phyloP scores from a whole-genome alignment of 139 green algal genomes.

The Dunaliella primolecta region DNA sequence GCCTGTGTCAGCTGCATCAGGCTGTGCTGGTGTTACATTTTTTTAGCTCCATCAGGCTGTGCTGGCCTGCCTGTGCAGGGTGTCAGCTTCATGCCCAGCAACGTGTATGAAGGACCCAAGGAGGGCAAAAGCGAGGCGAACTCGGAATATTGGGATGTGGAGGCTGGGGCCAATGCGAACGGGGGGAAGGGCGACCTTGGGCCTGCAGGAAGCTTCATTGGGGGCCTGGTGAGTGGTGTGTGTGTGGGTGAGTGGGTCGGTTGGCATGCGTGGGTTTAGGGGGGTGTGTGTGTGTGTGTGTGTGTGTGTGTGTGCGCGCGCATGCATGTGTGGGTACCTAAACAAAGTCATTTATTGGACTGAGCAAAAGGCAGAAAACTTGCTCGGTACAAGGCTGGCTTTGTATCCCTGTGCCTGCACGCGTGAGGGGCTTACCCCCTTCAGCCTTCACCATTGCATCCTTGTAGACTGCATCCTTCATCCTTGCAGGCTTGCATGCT shows the following conservation, averaged over 20 bases:
- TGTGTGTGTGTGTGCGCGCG: neutral
- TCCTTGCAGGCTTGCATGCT: no score
- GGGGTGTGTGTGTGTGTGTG: neutral
- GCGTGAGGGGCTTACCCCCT: no score
- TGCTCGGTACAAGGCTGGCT: no score
- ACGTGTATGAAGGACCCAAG: neutral
- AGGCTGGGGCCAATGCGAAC: neutral
- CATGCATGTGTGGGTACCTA: neutral
- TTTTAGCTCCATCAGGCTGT: no score
- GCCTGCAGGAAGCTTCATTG: neutral
- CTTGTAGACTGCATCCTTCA: no score
- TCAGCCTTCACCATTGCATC: no score
- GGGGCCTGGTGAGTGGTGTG: neutral
- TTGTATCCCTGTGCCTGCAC: no score
- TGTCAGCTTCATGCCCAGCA: neutral
- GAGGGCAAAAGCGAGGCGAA: no score
- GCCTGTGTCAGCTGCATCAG: no score
- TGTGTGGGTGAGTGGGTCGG: neutral
- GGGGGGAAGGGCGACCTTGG: neutral
- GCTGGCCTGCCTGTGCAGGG: neutral
- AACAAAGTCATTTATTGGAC: no score
- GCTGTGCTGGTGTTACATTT: no score
- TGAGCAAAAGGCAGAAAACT: no score
- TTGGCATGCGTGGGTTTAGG: neutral
- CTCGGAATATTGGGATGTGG: neutral